phyloP scores from a whole-genome alignment of 2,329 filamentous ascomycete species.

The Golovinomyces cichoracearum region DNA sequence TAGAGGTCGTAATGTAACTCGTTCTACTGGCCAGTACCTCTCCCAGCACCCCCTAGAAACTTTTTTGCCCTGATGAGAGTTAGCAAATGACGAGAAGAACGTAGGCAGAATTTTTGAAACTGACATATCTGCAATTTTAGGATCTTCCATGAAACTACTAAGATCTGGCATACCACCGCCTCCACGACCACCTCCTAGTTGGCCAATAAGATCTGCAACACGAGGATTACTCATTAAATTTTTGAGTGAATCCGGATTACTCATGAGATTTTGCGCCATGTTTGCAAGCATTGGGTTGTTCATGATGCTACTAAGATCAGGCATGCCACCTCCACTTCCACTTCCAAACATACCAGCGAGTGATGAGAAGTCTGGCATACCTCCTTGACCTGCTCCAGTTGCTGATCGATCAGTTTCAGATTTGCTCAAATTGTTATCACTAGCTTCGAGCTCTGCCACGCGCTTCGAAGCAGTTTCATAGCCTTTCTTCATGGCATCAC shows the following conservation, averaged over 20 bases:
- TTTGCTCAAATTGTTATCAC: conserved; percentile 21
- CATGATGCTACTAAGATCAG: conserved; percentile 69
- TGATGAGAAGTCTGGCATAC: conserved; percentile 44
- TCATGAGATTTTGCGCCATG: conserved; percentile 96
- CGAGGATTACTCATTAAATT: conserved; percentile 88
- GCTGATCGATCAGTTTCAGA: conserved; percentile 24
- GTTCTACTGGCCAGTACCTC: conserved; percentile 9
- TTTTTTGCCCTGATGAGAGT: conserved; percentile 26
- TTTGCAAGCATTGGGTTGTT: conserved; percentile 93
- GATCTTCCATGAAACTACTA: conserved; percentile 66
- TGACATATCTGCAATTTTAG: conserved; percentile 78
- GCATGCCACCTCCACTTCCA: conserved; percentile 38
- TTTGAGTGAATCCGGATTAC: conserved; percentile 74
- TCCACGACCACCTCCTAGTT: conserved; percentile 23
- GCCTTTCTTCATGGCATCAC: conserved; percentile 91
- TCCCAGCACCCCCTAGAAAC: conserved; percentile 29
- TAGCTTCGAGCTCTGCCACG: conserved; percentile 50
- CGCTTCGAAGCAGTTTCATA: conserved; percentile 77
- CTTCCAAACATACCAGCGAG: conserved; percentile 49
- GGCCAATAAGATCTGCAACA: conserved; percentile 63
- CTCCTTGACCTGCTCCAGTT: conserved; percentile 23
- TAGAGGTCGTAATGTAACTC: too few relatives aligned
- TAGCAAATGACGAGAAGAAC: neutral
- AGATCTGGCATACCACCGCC: conserved; percentile 73
- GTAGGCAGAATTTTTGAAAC: conserved; percentile 16